These are phyloP conservation scores for Chloranthus sessilifolius DNA, from an alignment of 164 flowering plant genomes.

Conservation along the genomic window DNA sequence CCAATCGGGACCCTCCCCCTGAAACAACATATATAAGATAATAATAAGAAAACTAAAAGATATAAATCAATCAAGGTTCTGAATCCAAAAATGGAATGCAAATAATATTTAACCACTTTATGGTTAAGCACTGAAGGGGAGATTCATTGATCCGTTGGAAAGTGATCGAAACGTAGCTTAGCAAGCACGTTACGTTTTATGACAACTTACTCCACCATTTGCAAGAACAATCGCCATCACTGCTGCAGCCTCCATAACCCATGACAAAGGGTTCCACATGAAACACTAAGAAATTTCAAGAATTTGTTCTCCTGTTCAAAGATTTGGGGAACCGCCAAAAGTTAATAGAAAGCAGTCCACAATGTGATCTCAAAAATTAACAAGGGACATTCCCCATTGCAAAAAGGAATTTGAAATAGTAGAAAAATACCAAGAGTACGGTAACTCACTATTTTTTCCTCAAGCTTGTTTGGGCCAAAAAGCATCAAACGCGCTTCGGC, in stretches of 20 bases:
- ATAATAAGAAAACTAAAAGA: neutral
- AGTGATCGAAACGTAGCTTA: neutral
- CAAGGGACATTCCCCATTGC: too few species aligned
- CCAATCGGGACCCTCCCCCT: conserved; percentile 86
- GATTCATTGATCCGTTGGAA: too few species aligned
- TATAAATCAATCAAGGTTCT: neutral
- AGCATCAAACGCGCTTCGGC: conserved; percentile 51
- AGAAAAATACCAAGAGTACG: too few species aligned
- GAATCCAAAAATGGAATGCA: too few species aligned
- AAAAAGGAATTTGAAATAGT: too few species aligned
- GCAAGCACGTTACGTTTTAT: conserved; percentile 1
- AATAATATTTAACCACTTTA: too few species aligned
- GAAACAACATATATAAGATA: conserved; percentile 17
- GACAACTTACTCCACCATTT: conserved; percentile 73
- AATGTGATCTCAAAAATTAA: too few species aligned
- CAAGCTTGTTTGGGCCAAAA: conserved; percentile 77
- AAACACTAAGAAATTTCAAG: conserved; percentile 78
- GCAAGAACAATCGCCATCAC: conserved; percentile 73
- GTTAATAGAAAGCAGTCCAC: neutral
- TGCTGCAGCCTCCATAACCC: conserved; percentile 37
- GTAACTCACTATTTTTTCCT: too few species aligned
- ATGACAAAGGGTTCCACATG: conserved; percentile 94
- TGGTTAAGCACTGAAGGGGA: too few species aligned
- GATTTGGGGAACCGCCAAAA: neutral
- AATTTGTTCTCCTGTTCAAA: conserved; percentile 73